Evolutionary conservation across 352 stramenopile genomes (phyloP).

Genomic region (Globisporangium perplexum): DNA sequence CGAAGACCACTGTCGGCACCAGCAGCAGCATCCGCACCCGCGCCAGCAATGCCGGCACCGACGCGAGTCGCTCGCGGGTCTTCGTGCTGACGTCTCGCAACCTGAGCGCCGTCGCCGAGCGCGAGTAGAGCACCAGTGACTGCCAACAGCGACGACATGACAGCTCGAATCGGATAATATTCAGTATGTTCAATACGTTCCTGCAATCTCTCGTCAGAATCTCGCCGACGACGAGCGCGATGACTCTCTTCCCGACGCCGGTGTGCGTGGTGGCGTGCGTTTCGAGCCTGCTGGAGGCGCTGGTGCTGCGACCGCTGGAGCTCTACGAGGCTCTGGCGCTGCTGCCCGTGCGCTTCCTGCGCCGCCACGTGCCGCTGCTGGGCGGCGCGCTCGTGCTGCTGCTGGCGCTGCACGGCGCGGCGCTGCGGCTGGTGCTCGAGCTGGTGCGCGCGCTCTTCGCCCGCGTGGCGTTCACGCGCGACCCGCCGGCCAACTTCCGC

Average conservation of each 20-base stretch:
- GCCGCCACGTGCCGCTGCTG: conserved; percentile 65
- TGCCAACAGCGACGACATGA: too few species aligned
- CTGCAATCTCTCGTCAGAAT: too few species aligned
- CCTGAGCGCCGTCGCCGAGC: too few species aligned
- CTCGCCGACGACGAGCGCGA: too few species aligned
- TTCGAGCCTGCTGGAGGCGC: conserved; percentile 23
- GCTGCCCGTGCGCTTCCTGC: conserved; percentile 65
- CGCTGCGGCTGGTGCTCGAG: conserved; percentile 63
- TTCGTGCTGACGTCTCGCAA: too few species aligned
- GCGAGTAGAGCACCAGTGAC: too few species aligned
- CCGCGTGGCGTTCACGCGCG: conserved; percentile 54
- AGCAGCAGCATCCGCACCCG: too few species aligned
- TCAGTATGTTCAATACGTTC: too few species aligned
- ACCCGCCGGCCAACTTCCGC: conserved; percentile 66
- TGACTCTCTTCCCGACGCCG: neutral
- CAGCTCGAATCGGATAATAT: too few species aligned
- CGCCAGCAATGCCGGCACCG: too few species aligned
- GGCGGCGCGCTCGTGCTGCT: conserved; percentile 72
- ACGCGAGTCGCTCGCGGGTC: too few species aligned
- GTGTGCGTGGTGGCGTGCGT: neutral
- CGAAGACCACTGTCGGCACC: too few species aligned
- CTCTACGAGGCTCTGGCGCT: conserved; percentile 75
- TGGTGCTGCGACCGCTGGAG: conserved; percentile 63
- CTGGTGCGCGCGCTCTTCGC: conserved; percentile 59
- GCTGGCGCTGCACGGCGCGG: conserved; percentile 69